Evolutionary conservation across 2,329 filamentous ascomycete species (phyloP).

Genomic region (Colletotrichum zoysiae): DNA sequence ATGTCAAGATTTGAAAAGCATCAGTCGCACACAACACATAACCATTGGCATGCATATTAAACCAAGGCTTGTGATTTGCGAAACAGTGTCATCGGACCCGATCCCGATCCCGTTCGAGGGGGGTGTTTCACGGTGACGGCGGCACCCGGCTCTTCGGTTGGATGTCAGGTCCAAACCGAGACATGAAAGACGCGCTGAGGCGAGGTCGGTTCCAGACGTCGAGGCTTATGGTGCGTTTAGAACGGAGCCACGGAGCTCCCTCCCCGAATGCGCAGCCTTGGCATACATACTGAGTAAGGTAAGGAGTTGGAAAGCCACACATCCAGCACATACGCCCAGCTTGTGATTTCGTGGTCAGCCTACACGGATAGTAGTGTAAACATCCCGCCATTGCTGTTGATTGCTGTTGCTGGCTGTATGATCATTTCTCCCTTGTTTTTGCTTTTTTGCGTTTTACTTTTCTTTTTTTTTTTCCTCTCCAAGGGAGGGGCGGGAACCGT

Average conservation of each 20-base stretch:
- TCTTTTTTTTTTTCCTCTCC: no score
- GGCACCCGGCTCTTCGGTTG: not conserved
- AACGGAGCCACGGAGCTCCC: slow-evolving; percentile 10
- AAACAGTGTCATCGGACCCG: not conserved
- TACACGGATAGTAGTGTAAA: not conserved
- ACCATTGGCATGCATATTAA: not conserved
- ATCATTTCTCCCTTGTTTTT: not conserved
- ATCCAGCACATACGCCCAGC: not conserved
- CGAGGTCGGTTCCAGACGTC: not conserved
- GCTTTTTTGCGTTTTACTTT: not conserved
- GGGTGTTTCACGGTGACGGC: not conserved
- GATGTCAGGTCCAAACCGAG: not conserved
- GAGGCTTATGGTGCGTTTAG: not conserved
- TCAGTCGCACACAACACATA: not conserved
- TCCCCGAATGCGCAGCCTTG: not conserved
- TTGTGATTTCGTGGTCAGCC: not conserved
- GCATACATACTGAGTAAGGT: not conserved
- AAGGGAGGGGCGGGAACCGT: no score
- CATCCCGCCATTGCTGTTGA: not conserved
- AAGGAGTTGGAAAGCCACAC: not conserved
- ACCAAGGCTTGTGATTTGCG: not conserved
- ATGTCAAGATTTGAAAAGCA: not conserved
- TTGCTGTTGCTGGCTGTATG: not conserved
- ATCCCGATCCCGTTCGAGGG: not conserved
- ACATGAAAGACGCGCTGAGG: not conserved